phyloP scores from a whole-genome alignment of 228 moss, liverwort and hornwort genomes.

The Sphagnum fallax region DNA sequence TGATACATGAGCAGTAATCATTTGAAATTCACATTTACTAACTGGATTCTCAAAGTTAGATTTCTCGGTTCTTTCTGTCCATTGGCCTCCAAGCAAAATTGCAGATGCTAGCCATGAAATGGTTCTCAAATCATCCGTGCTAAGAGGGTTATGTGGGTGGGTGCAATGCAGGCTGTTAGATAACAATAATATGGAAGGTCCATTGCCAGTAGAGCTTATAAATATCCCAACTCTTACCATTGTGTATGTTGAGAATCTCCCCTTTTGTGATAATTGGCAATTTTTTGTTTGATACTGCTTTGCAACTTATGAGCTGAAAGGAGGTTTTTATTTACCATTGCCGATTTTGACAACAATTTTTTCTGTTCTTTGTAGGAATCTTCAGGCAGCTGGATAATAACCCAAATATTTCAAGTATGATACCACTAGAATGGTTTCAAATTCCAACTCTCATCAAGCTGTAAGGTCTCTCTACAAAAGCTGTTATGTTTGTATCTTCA shows the following conservation, averaged over 20 bases:
- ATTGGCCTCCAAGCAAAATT: neutral
- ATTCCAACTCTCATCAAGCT: conserved; percentile 40
- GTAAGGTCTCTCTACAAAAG: conserved; percentile 27
- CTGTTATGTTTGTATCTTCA: neutral
- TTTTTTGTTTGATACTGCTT: neutral
- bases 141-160: too few relatives aligned
- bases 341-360: neutral
- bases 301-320: neutral
- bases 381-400: conserved; percentile 77
- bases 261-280: neutral
- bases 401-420: conserved; percentile 16
- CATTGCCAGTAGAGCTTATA: conserved; percentile 41
- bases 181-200: conserved; percentile 43
- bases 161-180: conserved; percentile 39
- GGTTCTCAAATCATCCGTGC: neutral
- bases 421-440: conserved; percentile 32
- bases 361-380: neutral
- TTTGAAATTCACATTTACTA: too few relatives aligned
- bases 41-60: neutral
- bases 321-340: neutral
- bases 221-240: conserved; percentile 35
- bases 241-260: conserved; percentile 30
- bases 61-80: neutral
- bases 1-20: too few relatives aligned
- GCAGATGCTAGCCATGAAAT: neutral